phyloP scores from a whole-genome alignment of 2,329 filamentous ascomycete species.

The Penicillium frequentans region DNA sequence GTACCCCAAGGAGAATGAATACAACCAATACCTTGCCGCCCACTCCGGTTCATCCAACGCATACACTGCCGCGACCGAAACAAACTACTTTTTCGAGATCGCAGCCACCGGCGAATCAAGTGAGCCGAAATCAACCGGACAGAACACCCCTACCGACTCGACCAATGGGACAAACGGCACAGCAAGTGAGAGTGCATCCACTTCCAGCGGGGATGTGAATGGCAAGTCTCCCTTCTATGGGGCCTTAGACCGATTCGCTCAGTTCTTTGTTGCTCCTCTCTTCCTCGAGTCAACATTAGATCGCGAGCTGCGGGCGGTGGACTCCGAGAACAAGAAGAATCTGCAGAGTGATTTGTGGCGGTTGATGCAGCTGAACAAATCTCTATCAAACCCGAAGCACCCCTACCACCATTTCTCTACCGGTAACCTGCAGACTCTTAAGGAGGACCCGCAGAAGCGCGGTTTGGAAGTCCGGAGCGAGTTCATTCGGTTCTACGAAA shows the following conservation, averaged over 20 bases:
- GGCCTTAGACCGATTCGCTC: slow-evolving; percentile 85
- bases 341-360: slow-evolving; percentile 88
- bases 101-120: slow-evolving; percentile 67
- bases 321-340: slow-evolving; percentile 98
- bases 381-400: slow-evolving; percentile 81
- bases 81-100: slow-evolving; percentile 97
- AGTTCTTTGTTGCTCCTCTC: slow-evolving; percentile 87
- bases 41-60: slow-evolving; percentile 93
- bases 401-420: slow-evolving; percentile 92
- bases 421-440: slow-evolving; percentile 81
- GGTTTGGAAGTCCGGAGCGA: slow-evolving; percentile 85
- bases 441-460: slow-evolving; percentile 73
- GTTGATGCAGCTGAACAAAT: slow-evolving; percentile 82
- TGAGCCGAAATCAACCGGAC: slow-evolving; percentile 29
- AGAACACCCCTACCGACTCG: slow-evolving; percentile 27
- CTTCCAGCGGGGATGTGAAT: slow-evolving; percentile 20
- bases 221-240: slow-evolving; percentile 67
- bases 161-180: slow-evolving; percentile 26
- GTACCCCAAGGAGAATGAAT: slow-evolving; percentile 93
- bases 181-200: slow-evolving; percentile 14
- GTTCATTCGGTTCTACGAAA: slow-evolving; percentile 88
- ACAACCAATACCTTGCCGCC: slow-evolving; percentile 86
- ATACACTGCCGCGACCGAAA: slow-evolving; percentile 89
- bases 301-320: slow-evolving; percentile 81
- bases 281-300: slow-evolving; percentile 84